These are phyloP conservation scores for Phycomyces nitens DNA, from an alignment of 192 early-diverging fungal genomes.

Conservation along the genomic window DNA sequence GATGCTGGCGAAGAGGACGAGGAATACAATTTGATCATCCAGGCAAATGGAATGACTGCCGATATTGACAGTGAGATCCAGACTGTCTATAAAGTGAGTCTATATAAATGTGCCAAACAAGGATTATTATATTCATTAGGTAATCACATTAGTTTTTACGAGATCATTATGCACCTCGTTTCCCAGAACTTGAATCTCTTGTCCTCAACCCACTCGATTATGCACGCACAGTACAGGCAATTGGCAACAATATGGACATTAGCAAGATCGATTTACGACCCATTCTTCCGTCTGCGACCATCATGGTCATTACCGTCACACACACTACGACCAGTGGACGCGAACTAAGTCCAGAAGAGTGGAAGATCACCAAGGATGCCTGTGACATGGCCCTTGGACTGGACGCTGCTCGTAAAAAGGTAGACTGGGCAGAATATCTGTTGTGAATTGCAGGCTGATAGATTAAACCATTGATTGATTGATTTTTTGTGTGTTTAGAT, in stretches of 20 bases:
- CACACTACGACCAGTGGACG: constrained; percentile 81
- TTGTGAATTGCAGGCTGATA: no score
- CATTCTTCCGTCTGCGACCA: constrained; percentile 74
- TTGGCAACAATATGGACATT: constrained; percentile 78
- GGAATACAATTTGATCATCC: constrained; percentile 83
- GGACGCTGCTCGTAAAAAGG: constrained; percentile 63
- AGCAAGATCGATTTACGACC: constrained; percentile 75
- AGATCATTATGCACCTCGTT: constrained; percentile 86
- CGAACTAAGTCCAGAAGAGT: constrained; percentile 56
- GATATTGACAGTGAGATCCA: constrained; percentile 89
- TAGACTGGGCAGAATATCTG: constrained; percentile 25
- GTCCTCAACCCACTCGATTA: constrained; percentile 87
- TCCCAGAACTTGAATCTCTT: constrained; percentile 92
- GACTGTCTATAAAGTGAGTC: constrained; percentile 65
- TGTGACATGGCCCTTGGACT: constrained; percentile 76
- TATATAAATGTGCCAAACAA: background rate
- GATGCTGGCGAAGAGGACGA: constrained; percentile 78
- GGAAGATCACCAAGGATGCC: constrained; percentile 66
- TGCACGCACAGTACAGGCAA: constrained; percentile 76
- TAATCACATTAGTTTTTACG: constrained; percentile 79
- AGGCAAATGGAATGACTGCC: constrained; percentile 79
- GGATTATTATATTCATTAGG: background rate
- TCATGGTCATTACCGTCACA: constrained; percentile 91
- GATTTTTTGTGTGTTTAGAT: constrained; percentile 53
- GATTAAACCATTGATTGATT: no score